phyloP scores from a whole-genome alignment of 176 grass and related monocot genomes.

The Lolium rigidum region DNA sequence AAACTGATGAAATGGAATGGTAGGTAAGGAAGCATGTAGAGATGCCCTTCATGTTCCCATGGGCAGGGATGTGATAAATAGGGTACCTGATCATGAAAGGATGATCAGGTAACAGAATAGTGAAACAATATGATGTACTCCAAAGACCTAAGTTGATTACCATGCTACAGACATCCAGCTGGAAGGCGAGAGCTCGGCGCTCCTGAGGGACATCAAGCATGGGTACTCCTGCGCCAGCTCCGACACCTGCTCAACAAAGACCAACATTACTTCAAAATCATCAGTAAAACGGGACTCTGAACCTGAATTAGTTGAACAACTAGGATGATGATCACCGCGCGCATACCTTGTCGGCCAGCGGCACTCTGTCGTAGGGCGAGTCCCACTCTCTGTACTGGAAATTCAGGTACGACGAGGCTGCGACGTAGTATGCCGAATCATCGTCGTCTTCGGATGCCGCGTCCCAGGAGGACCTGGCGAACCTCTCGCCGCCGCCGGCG shows the following conservation, averaged over 20 bases:
- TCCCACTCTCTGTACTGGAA: constrained; percentile 65
- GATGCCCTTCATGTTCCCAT: constrained; percentile 59
- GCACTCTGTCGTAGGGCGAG: constrained; percentile 65
- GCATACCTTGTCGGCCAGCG: constrained; percentile 62
- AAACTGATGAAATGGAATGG: constrained; percentile 74
- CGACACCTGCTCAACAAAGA: not conserved
- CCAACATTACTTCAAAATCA: not conserved
- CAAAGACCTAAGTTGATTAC: constrained; percentile 45
- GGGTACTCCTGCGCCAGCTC: not conserved
- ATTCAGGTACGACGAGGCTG: constrained; percentile 20
- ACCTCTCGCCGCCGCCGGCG: constrained; percentile 32
- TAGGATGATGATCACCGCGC: too few relatives aligned
- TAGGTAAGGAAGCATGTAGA: constrained; percentile 80
- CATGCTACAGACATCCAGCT: constrained; percentile 88
- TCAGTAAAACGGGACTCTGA: too few relatives aligned
- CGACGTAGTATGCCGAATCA: constrained; percentile 27
- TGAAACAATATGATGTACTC: not conserved
- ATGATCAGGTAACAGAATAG: not conserved
- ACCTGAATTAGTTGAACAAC: too few relatives aligned
- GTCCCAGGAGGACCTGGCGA: constrained; percentile 63
- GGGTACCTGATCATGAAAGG: constrained; percentile 60
- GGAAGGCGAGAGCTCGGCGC: constrained; percentile 71
- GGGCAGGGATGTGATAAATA: constrained; percentile 70
- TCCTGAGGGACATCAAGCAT: constrained; percentile 35
- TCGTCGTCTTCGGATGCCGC: constrained; percentile 58